phyloP scores from a whole-genome alignment of 2,329 filamentous ascomycete species.

The Botrytis paeoniae region DNA sequence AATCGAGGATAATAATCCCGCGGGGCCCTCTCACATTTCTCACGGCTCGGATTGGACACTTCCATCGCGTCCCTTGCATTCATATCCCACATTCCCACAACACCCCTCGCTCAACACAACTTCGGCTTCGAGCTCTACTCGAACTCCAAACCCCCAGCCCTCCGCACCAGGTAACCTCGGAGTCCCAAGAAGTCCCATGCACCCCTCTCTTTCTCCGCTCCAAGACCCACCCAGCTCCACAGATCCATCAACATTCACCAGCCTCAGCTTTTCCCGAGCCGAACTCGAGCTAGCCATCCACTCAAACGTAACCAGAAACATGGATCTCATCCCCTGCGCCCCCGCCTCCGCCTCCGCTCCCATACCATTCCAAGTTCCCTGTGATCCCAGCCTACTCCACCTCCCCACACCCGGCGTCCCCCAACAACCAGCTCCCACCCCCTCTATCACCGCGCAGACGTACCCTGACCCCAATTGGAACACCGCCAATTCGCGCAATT shows the following conservation, averaged over 20 bases:
- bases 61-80: neutral
- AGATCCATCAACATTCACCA: neutral
- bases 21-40: no score
- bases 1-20: no score
- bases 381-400: accelerated
- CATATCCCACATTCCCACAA: neutral
- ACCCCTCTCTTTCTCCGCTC: neutral
- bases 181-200: neutral
- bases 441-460: neutral
- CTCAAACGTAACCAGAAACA: neutral
- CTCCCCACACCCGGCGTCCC: accelerated
- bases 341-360: neutral
- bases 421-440: neutral
- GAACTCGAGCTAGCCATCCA: neutral
- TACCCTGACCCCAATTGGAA: neutral
- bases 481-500: neutral
- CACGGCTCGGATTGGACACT: no score
- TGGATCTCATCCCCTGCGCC: neutral
- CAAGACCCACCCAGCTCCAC: neutral
- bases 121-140: neutral
- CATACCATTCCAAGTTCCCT: accelerated
- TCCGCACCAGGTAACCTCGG: neutral
- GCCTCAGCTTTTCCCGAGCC: neutral
- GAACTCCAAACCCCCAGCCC: neutral
- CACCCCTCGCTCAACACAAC: neutral